These are phyloP conservation scores for Saccharomyces paradoxus DNA, from an alignment of 805 yeast species.

Conservation along the genomic window DNA sequence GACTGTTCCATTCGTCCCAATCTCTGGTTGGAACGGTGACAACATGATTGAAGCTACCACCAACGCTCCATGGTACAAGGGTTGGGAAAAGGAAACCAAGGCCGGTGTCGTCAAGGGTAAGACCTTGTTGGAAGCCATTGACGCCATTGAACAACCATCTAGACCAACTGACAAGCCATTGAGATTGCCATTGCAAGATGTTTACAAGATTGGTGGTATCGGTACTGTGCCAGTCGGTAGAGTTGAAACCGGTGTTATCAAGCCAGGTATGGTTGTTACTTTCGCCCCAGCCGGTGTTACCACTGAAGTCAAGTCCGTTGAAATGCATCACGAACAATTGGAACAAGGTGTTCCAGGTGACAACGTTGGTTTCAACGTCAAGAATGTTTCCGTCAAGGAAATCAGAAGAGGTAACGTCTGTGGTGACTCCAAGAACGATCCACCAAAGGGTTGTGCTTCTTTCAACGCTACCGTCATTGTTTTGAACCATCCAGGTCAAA, in stretches of 20 bases:
- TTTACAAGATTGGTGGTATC: slow-evolving; percentile 88
- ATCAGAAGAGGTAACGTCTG: slow-evolving; percentile 89
- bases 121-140: slow-evolving; percentile 80
- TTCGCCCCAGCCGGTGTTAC: slow-evolving; percentile 88
- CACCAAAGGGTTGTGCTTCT: slow-evolving; percentile 70
- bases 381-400: slow-evolving; percentile 83
- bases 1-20: slow-evolving; percentile 81
- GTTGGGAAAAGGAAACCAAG: slow-evolving; percentile 75
- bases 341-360: slow-evolving; percentile 83
- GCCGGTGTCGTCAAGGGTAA: slow-evolving; percentile 64
- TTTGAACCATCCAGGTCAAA: slow-evolving; percentile 89
- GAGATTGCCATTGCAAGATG: slow-evolving; percentile 85
- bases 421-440: slow-evolving; percentile 86
- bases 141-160: slow-evolving; percentile 68
- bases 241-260: slow-evolving; percentile 87
- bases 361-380: slow-evolving; percentile 85
- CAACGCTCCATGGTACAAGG: slow-evolving; percentile 85
- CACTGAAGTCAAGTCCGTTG: slow-evolving; percentile 84
- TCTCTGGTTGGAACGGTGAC: slow-evolving; percentile 90
- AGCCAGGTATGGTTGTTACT: slow-evolving; percentile 84
- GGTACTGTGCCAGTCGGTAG: slow-evolving; percentile 92
- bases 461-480: slow-evolving; percentile 82
- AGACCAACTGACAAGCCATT: slow-evolving; percentile 84
- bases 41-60: slow-evolving; percentile 79
- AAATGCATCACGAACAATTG: slow-evolving; percentile 79